phyloP scores from a whole-genome alignment of 1,284 basidiomycete genomes.

The Fomitopsis pinicola region DNA sequence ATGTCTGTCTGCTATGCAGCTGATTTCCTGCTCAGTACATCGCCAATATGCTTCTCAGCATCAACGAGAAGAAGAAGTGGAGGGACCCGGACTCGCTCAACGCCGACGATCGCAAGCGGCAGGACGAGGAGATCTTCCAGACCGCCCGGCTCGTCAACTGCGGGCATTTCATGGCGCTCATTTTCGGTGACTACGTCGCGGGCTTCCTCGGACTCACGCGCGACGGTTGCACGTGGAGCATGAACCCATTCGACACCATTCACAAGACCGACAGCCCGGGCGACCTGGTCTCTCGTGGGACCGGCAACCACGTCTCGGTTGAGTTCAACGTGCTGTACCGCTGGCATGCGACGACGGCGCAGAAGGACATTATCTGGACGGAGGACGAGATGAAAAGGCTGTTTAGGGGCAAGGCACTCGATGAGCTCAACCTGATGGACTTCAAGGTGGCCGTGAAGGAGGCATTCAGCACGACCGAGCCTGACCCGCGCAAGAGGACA shows the following conservation, averaged over 20 bases:
- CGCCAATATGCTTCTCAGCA: slow-evolving; percentile 61
- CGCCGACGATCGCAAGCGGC: slow-evolving; percentile 31
- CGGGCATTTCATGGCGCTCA: slow-evolving; percentile 59
- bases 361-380: slow-evolving; percentile 59
- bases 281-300: slow-evolving; percentile 42
- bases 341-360: slow-evolving; percentile 70
- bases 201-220: slow-evolving; percentile 60
- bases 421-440: slow-evolving; percentile 38
- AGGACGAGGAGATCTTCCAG: slow-evolving; percentile 76
- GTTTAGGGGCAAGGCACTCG: slow-evolving; percentile 9
- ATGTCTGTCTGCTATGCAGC: neutral
- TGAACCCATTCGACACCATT: slow-evolving; percentile 57
- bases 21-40: slow-evolving; percentile 47
- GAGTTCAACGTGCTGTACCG: slow-evolving; percentile 75
- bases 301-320: slow-evolving; percentile 65
- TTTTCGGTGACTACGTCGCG: slow-evolving; percentile 70
- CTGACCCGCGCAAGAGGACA: slow-evolving; percentile 22
- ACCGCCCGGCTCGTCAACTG: slow-evolving; percentile 68
- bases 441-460: slow-evolving; percentile 37
- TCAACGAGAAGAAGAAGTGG: slow-evolving; percentile 60
- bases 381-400: slow-evolving; percentile 27
- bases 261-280: slow-evolving; percentile 41
- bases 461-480: slow-evolving; percentile 3
- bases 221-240: slow-evolving; percentile 54
- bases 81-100: slow-evolving; percentile 27